Evolutionary conservation across 148 eudicot species (phyloP), one percentile per base, ranked within the genome.

Genomic region (Chenopodium formosanum): DNA sequence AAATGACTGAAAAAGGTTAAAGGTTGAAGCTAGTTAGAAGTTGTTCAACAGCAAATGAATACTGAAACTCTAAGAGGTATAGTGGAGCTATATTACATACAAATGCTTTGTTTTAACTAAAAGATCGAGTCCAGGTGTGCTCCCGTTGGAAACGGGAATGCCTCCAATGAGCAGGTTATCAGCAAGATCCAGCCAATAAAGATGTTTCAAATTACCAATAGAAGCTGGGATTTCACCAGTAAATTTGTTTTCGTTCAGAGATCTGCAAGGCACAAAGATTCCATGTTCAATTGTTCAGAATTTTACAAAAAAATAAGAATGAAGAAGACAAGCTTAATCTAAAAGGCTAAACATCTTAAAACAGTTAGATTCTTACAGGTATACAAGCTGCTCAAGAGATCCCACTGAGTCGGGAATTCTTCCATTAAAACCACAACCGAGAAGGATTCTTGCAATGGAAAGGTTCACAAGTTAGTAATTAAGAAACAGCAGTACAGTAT

Each of bases 181-280:
- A 73, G 95, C 85, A 69, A 95, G 79, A 86, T 95, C 99, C 76
- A 95, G 84, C 97, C 97, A 95, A 76, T 83, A 84, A 69, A 93
- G 90, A 0, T 70, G 87, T 13, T 84, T 71, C 53, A 95, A 74
- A 78, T 89, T 89, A 48, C 99, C 99, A 66, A 95, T 82, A 47
- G 97, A 85, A 56, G 89, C 80, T 25, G 99, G 97, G 69, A 95
- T 87, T 20, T 73, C 65, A 74, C 99, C 98, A 64, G 76, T 88
- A 81, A 95, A 95, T 80, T 70, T 77, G 78, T 95, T 95, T 1
- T 87, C 83, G 70, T 87, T 95, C 68, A 95, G 87, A 80, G 97
- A 89, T 87, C 99, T 95, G 93, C 76, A 76, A 60, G 80, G 65
- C 40, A 34, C 12, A 50, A 25, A 71, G 34, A 63, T 52, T 62